Evolutionary conservation across 2,329 filamentous ascomycete genomes (phyloP), one percentile per base, ranked within the genome.

Genomic region (Sclerotinia nivalis): DNA sequence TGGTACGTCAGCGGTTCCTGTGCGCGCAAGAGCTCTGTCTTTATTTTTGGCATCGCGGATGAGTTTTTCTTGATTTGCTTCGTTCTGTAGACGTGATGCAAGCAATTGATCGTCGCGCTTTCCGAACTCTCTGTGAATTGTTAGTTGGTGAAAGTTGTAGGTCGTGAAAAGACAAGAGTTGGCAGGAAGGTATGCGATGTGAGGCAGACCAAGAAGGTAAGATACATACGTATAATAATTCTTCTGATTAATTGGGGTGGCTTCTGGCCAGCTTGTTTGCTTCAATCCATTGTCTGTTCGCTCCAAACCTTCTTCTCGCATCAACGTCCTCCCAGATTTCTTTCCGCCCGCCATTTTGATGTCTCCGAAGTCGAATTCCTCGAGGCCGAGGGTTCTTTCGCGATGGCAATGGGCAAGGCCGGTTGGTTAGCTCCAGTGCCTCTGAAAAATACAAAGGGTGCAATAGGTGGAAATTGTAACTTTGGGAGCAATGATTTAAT

Each of bases 231-330:
- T 97, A 80, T 97, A 97, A 81, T 99, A 99, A 81, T 99, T 99
- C 84, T 99, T 99, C 81, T 99, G 96, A 80, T 99, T 99, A 82
- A 99, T 99, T 77, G 96, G 93, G 56, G 88, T 86, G 70, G 97
- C 89, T 78, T 96, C 91, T 13, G 96, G 95, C 95, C 96, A 99
- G 80, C 87, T 96, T 61, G 93, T 92, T 78, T 96, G 88, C 79
- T 94, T 96, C 91, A 99, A 95, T 82, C 95, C 94, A 87, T 99
- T 99, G 84, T 99, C 96, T 71, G 96, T 98, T 79, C 95, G 88
- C 83, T 97, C 93, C 74, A 99, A 89, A 74, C 96, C 95, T 72
- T 79, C 78, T 72, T 79, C 78, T 70, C 76, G 76, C 76, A 78
- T 61, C 43, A 79, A 77, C 72, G 76, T 76, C 73, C 79, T 78